Conservation (phyloP, 768 basidiomycete species). For the Kwoniella mangroviensis region DNA sequence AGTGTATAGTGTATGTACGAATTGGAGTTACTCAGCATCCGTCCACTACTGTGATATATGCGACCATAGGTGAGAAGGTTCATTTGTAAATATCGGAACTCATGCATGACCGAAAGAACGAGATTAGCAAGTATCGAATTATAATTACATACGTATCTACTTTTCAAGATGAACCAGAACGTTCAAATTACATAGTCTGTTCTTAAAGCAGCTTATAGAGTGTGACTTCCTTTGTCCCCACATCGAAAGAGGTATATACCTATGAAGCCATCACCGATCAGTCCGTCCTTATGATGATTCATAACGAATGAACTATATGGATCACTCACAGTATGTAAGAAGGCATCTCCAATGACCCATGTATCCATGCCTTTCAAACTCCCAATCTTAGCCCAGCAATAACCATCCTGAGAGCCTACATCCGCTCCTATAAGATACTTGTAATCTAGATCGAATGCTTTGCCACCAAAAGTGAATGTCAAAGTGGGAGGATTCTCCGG, state of each 20-base stretch:
- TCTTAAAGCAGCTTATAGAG: constrained; percentile 12
- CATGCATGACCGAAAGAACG: background rate
- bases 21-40: too few relatives aligned
- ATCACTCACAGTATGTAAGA: constrained; percentile 18
- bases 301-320: background rate
- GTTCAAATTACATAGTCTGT: background rate
- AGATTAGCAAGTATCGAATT: background rate
- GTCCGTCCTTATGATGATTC: background rate
- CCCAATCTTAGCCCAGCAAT: constrained; percentile 20
- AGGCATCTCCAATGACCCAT: constrained; percentile 20
- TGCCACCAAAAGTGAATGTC: constrained; percentile 11
- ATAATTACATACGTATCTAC: background rate
- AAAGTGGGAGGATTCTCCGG: constrained; percentile 9
- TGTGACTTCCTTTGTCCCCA: constrained; percentile 22
- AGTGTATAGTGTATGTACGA: too few relatives aligned
- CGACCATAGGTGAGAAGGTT: too few relatives aligned
- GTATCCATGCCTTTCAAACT: constrained; percentile 12
- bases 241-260: constrained; percentile 20
- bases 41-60: background rate
- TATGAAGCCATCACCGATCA: background rate
- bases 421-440: constrained; percentile 15
- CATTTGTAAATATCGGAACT: too few relatives aligned
- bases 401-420: constrained; percentile 6
- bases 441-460: constrained; percentile 13
- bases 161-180: background rate